Base-by-base conservation (phyloP, 78 protist genomes). In the Bigelowiella natans region DNA sequence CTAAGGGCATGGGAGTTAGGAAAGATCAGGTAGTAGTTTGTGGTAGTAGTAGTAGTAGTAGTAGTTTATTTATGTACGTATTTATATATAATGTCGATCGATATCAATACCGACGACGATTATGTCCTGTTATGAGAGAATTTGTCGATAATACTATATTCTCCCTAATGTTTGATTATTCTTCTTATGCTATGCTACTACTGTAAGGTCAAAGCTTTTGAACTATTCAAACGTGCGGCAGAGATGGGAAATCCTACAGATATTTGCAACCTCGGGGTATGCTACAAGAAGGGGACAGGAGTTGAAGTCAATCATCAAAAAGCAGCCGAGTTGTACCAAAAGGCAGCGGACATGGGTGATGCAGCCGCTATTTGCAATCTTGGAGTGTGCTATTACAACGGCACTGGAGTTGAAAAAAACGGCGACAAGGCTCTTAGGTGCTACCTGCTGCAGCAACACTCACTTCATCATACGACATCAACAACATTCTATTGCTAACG, bases 321-420 rank as follows among this genome's bases (percentile, higher is more conserved):
- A 28, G 86, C 86, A 34, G 86, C 86, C 86, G 86, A 83, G 31
- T 83, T 7, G 11, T 83, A 83, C 86, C 86, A 83, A 28, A 83
- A 83, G 11, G 86, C 86, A 28, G 86, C 86, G 39, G 73, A 51
- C 73, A 51, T 51, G 73, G 73, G 73, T 7, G 73, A 51, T 51
- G 73, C 73, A 7, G 73, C 73, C 7, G 73, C 73, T 26, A 51
- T 51, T 26, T 51, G 73, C 73, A 51, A 51, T 18, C 73, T 51
- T 18, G 73, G 73, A 18, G 73, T 51, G 34, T 51, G 73, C 73
- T 51, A 51, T 18, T 51, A 51, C 73, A 51, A 51, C 73, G 73
- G 73, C 7, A 51, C 73, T 18, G 73, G 73, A 7, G 73, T 51
- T 51, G 18, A 7, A 51, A 51, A 51, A 51, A 18, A 51, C 73